Evolutionary conservation across 345 rosid species (phyloP).

Genomic region (Rhodamnia rubescens): DNA sequence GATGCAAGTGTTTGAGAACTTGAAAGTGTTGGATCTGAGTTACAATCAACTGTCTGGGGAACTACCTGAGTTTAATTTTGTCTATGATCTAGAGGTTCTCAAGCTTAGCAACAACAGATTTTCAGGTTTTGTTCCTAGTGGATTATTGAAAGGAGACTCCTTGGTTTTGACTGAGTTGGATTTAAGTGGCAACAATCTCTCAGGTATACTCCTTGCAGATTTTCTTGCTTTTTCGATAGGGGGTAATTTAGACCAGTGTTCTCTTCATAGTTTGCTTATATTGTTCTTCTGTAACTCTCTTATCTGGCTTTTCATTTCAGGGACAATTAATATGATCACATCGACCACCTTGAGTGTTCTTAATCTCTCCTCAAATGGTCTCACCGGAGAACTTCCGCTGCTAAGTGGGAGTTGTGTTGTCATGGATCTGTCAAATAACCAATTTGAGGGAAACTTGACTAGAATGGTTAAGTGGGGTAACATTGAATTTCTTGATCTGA

Average conservation of each 20-base stretch:
- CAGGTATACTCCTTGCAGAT: slow-evolving; percentile 39
- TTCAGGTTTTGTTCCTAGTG: slow-evolving; percentile 77
- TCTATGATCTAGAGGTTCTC: slow-evolving; percentile 86
- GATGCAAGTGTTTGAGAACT: slow-evolving; percentile 54
- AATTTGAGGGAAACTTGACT: slow-evolving; percentile 68
- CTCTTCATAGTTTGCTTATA: background rate
- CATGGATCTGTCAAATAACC: slow-evolving; percentile 86
- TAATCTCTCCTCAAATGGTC: slow-evolving; percentile 71
- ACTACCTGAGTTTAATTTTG: slow-evolving; percentile 82
- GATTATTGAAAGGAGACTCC: slow-evolving; percentile 84
- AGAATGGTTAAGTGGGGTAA: slow-evolving; percentile 71
- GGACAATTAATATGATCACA: slow-evolving; percentile 61
- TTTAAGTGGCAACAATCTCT: slow-evolving; percentile 88
- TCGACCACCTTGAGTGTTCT: slow-evolving; percentile 65
- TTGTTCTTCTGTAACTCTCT: slow-evolving; percentile 4
- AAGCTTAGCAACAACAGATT: slow-evolving; percentile 82
- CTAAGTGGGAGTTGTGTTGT: slow-evolving; percentile 70
- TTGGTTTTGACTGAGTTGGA: slow-evolving; percentile 64
- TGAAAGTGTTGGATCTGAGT: slow-evolving; percentile 86
- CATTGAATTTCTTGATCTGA: slow-evolving; percentile 82
- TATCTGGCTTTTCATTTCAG: slow-evolving; percentile 34
- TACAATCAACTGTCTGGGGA: slow-evolving; percentile 88
- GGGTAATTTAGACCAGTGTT: background rate
- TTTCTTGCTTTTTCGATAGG: background rate
- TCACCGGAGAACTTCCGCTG: slow-evolving; percentile 78